Percentiles rank a stretch among this genome's conserved stretches.
These are phyloP conservation scores for Dryas octopetala DNA, from an alignment of 306 rosid genomes.

Conservation along the genomic window DNA sequence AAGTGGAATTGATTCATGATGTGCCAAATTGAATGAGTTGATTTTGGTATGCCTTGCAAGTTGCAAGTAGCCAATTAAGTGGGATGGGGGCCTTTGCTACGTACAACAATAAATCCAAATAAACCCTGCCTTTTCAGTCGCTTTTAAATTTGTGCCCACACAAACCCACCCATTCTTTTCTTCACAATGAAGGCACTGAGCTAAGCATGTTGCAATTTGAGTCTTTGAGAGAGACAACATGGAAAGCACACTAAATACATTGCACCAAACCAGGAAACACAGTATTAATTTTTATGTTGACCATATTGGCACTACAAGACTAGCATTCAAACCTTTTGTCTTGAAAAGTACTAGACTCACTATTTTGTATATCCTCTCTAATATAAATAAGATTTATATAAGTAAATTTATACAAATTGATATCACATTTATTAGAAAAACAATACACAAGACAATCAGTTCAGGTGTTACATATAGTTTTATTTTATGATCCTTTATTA, in stretches of 20 bases:
- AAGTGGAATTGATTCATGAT: background rate
- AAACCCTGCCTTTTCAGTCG: background rate
- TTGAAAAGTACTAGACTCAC: no score
- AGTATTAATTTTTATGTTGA: background rate
- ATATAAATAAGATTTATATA: no score
- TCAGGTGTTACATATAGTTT: no score
- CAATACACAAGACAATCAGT: no score
- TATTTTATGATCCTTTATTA: no score
- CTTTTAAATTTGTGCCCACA: conserved; percentile 30
- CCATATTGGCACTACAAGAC: background rate
- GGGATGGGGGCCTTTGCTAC: no score
- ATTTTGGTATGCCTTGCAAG: background rate
- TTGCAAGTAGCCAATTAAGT: no score
- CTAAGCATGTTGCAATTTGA: conserved; percentile 16
- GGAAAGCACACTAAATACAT: conserved; percentile 11
- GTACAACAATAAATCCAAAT: background rate
- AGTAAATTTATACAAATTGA: no score
- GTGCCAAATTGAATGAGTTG: background rate
- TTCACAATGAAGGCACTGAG: conserved; percentile 29
- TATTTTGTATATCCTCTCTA: no score
- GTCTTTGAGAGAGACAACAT: background rate
- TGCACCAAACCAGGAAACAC: conserved; percentile 17
- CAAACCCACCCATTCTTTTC: conserved; percentile 17
- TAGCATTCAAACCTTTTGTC: no score
- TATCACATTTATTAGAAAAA: no score